These are phyloP conservation scores for Akanthomyces muscarius DNA, from an alignment of 2,329 filamentous ascomycete genomes.

Conservation along the genomic window DNA sequence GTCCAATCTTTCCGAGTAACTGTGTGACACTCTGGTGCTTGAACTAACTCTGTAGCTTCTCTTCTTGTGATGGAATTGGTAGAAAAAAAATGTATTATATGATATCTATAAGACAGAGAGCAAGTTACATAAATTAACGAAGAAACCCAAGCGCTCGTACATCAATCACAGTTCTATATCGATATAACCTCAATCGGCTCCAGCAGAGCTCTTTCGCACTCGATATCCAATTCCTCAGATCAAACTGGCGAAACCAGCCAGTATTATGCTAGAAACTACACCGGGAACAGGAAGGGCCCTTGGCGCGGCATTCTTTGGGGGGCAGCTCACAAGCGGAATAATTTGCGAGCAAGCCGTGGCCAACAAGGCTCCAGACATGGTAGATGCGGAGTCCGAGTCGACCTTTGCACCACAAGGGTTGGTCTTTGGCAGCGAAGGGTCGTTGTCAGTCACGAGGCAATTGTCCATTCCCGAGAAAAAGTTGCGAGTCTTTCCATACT, in stretches of 20 bases:
- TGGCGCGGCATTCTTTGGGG: neutral
- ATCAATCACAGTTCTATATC: neutral
- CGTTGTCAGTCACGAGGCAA: neutral
- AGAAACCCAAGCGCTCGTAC: neutral
- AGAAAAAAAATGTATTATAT: neutral
- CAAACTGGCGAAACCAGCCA: neutral
- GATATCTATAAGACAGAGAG: neutral
- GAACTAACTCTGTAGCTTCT: neutral
- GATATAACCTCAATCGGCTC: neutral
- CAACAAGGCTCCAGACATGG: neutral
- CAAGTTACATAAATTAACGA: neutral
- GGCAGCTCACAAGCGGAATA: neutral
- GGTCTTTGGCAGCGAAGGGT: neutral
- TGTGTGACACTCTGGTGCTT: neutral
- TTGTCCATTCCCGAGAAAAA: neutral
- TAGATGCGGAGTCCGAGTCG: neutral
- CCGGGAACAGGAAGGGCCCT: neutral
- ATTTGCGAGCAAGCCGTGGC: neutral
- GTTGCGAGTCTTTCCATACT: neutral
- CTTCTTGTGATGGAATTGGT: neutral
- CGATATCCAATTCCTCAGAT: neutral
- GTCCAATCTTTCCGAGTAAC: neutral
- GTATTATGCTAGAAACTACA: neutral
- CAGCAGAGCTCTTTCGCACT: neutral
- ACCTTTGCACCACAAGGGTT: neutral